Evolutionary conservation across 495 filamentous ascomycete genomes (phyloP), one percentile per base, ranked within the genome.

Genomic region (Staphylotrichum tortipilum): DNA sequence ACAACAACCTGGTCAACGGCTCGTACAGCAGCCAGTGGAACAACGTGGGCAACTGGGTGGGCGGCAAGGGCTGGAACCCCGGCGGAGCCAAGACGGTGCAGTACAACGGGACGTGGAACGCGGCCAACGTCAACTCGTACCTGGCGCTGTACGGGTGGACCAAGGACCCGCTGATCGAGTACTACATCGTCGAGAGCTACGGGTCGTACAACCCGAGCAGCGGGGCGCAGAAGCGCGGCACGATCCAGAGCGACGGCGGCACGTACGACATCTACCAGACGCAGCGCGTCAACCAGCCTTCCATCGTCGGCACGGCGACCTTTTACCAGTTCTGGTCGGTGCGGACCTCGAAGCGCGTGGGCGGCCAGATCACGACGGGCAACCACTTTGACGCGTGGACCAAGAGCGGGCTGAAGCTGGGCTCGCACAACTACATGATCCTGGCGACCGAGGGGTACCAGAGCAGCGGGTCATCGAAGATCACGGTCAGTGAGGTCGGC

Each of bases 111-210:
- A 59, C 56, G 41, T 59, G 56, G 56, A 53, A 55, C 49, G 55
- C 55, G 49, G 52, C 52, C 49, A 59, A 59, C 19, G 53, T 59
- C 34, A 59, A 59, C 53, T 4, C 41, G 55, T 52, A 62, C 41
- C 26, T 44, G 8, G 41, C 41, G 1, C 50, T 84, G 52, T 82
- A 83, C 57, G 79, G 79, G 44, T 83, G 78, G 80, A 81, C 78
- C 33, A 67, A 57, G 28, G 71, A 73, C 65, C 80, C 81, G 0
- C 69, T 83, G 8, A 70, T 82, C 57, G 80, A 85, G 56, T 82
- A 81, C 67, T 83, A 82, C 67, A 74, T 84, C 47, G 64, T 82
- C 39, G 80, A 83, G 59, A 69, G 70, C 63, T 83, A 68, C 62
- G 78, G 78, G 38, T 68, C 58, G 36, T 81, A 75, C 61, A 76